Base-by-base conservation (phyloP, 345 rosid genomes). In the Boechera retrofracta region DNA sequence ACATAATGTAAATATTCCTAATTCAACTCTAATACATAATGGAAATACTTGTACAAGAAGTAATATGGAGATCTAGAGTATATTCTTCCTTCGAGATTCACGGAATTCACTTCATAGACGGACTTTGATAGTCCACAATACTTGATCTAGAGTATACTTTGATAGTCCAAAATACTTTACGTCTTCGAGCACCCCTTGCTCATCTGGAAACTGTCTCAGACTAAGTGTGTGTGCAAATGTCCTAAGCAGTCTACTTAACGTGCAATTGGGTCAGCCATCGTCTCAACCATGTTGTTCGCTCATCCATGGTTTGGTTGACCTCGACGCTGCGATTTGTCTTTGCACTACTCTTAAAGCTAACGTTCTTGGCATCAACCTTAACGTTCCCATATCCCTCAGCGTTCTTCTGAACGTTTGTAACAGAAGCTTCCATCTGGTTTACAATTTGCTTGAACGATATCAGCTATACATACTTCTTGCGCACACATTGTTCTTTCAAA, bases 261-360 rank as follows among this genome's bases (percentile, higher is more conserved):
- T 82, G 10, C 73, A 70, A 2, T 44, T 85, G 2, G 93, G 90
- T 0, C 56, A 63, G 26, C 82, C 87, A 12, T 83, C 90, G 9
- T 33, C 71, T 65, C 64, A 69, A 31, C 81, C 81, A 2, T 91
- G 93, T 54, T 91, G 93, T 80, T 65, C 80, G 32, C 75, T 91
- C 29, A 55, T 91, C 24, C 63, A 77, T 3, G 89, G 86, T 32
- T 78, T 89, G 29, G 89, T 32, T 65, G 86, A 91, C 76, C 83
- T 87, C 12, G 91, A 91, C 8, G 96, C 91, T 4, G 91, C 96
- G 10, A 79, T 80, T 52, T 91, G 91, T 82, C 93, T 90, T 8
- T 87, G 93, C 83, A 88, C 90, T 15, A 88, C 86, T 47, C 78
- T 90, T 26, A 91, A 73, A 49, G 93, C 90, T 62, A 86, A 75